phyloP scores from a whole-genome alignment of 2,329 filamentous ascomycete genomes.

The Penicillium sp. region DNA sequence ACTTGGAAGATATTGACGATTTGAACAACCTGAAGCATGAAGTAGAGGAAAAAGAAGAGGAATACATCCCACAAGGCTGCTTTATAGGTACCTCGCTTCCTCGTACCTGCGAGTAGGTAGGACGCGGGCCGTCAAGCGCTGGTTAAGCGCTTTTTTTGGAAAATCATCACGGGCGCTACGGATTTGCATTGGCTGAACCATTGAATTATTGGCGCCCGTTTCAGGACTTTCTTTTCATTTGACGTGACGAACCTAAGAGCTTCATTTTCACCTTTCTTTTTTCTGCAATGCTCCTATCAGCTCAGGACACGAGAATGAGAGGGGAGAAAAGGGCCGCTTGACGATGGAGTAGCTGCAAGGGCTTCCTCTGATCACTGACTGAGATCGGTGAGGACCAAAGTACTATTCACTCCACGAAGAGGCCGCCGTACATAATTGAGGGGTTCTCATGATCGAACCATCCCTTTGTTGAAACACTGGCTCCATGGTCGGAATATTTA shows the following conservation, averaged over 20 bases:
- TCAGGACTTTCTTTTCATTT: background rate
- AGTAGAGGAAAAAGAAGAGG: background rate
- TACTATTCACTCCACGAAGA: background rate
- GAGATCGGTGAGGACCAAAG: background rate
- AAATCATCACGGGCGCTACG: conserved; percentile 29
- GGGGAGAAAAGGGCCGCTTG: background rate
- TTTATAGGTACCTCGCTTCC: background rate
- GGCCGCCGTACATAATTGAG: background rate
- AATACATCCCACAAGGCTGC: background rate
- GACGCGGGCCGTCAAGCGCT: conserved; percentile 1
- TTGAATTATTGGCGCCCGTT: conserved; percentile 8
- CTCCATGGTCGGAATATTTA: background rate
- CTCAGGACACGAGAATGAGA: background rate
- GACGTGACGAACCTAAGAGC: background rate
- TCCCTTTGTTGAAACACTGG: background rate
- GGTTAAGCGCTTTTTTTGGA: conserved; percentile 9
- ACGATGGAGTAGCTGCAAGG: background rate
- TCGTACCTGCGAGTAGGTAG: background rate
- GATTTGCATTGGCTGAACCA: conserved; percentile 29
- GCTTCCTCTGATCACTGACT: background rate
- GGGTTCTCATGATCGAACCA: background rate
- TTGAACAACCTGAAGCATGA: background rate
- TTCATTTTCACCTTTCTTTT: background rate
- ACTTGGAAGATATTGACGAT: background rate
- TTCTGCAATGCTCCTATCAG: background rate